Base-by-base conservation (phyloP, 129 eudicot species). In the Scalesia atractyloides region DNA sequence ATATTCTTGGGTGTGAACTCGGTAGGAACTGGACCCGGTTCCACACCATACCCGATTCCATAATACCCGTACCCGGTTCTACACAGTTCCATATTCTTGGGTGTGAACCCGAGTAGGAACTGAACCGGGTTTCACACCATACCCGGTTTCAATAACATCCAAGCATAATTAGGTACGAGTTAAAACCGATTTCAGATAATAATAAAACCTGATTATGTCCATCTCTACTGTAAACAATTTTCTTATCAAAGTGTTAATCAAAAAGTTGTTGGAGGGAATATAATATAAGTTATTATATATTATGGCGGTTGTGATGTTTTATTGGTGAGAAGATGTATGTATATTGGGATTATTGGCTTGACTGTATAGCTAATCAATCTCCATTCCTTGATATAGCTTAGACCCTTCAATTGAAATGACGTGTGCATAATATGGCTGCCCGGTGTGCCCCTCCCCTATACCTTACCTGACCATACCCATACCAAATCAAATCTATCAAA, bases 391-490 rank as follows among this genome's bases (percentile, higher is more conserved):
- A 30, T 30, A 30, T 30, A 30, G 34, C 34, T 30, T 75, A 57
- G 73, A 4, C 58, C 66, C 58, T 66, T 75, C 44, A 66, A 66
- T 58, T 75, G 80, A 75, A 66, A 75, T 66, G 80, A 75, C 80
- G 43, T 54, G 67, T 75, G 72, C 79, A 56, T 66, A 75, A 75
- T 66, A 22, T 75, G 74, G 73, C 73, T 75, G 59, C 73, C 56
- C 69, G 15, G 44, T 19, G 9, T 56, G 62, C 34, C 62, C 18
- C 59, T 17, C 57, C 59, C 59, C 52, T 53, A 41, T 24, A 54
- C 49, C 80, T 75, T 24, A 54, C 49, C 80, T 75, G 41, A 75
- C 68, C 37, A 36, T 1, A 62, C 62, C 62, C 64, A 63, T 73
- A 73, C 39, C 64, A 60, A 17, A 73, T 73, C 69, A 61, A 73